These are phyloP conservation scores for Aspergillus coremiiformis DNA, from an alignment of 495 filamentous ascomycete genomes.

Conservation along the genomic window DNA sequence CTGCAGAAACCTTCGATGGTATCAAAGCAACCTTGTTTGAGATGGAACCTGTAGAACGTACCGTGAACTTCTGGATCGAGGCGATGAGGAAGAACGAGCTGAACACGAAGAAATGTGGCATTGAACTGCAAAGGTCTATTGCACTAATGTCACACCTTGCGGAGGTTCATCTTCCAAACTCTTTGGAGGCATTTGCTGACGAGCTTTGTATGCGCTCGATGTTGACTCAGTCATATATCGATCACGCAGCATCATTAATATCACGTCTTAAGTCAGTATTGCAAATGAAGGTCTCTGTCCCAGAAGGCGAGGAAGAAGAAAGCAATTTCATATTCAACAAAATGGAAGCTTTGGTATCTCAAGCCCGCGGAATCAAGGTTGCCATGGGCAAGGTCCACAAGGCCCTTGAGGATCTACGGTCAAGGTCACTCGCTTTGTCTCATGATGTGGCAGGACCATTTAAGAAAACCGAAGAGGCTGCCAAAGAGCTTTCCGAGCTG, in stretches of 20 bases:
- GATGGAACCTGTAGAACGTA: constrained; percentile 85
- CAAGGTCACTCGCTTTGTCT: constrained; percentile 66
- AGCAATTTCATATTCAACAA: constrained; percentile 60
- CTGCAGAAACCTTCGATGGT: constrained; percentile 63
- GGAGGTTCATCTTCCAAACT: constrained; percentile 67
- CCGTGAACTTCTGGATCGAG: constrained; percentile 85
- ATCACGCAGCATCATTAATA: constrained; percentile 65
- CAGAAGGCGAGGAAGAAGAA: constrained; percentile 49
- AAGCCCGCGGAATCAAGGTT: constrained; percentile 78
- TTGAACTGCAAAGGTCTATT: constrained; percentile 71
- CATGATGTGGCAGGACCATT: constrained; percentile 47
- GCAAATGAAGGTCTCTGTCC: constrained; percentile 45
- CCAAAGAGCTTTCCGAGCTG: constrained; percentile 60
- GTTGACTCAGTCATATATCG: constrained; percentile 79
- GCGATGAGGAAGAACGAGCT: constrained; percentile 74
- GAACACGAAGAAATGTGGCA: constrained; percentile 71
- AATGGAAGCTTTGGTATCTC: constrained; percentile 61
- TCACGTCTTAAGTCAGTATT: constrained; percentile 56
- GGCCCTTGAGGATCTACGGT: constrained; percentile 69
- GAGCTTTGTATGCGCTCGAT: constrained; percentile 63
- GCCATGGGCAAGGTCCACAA: constrained; percentile 71
- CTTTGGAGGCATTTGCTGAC: constrained; percentile 70
- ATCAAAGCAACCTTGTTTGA: constrained; percentile 77
- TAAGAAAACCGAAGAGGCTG: constrained; percentile 53
- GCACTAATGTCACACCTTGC: constrained; percentile 79